These are phyloP conservation scores for Akanthomyces uredinophilus DNA, from an alignment of 2,329 filamentous ascomycete species.

Conservation along the genomic window DNA sequence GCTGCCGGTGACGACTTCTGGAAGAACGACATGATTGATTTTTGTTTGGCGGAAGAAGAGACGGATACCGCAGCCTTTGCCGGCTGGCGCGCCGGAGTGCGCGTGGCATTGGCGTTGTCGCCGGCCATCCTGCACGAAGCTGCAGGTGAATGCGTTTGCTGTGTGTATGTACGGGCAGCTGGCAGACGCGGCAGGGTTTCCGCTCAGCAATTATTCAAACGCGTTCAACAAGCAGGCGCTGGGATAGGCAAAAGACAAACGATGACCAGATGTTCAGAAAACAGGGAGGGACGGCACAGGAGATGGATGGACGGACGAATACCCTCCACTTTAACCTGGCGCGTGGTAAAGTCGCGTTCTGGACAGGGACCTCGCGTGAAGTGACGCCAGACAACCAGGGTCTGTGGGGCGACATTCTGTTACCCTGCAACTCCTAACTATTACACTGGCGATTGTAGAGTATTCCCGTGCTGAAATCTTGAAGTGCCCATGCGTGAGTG, in stretches of 20 bases:
- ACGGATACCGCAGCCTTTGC: slow-evolving; percentile 23
- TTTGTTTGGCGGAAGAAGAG: slow-evolving; percentile 35
- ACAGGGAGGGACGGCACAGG: background rate
- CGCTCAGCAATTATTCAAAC: background rate
- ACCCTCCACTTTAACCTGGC: slow-evolving; percentile 5
- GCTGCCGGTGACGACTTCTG: slow-evolving; percentile 35
- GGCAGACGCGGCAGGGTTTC: background rate
- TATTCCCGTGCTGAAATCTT: too few relatives aligned
- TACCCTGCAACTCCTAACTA: background rate
- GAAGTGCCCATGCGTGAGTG: background rate
- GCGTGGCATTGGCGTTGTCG: slow-evolving; percentile 25
- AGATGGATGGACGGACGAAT: background rate
- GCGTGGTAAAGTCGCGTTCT: slow-evolving; percentile 11
- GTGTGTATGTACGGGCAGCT: background rate
- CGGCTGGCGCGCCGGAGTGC: slow-evolving; percentile 29
- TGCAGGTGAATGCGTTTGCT: slow-evolving; percentile 7
- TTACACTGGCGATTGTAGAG: background rate
- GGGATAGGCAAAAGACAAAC: background rate
- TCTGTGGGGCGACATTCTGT: background rate
- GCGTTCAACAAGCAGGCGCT: background rate
- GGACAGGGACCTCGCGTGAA: slow-evolving; percentile 10
- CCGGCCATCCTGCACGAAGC: slow-evolving; percentile 24
- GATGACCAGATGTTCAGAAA: background rate
- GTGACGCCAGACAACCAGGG: background rate
- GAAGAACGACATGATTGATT: slow-evolving; percentile 41